Evolutionary conservation across 2,329 filamentous ascomycete genomes (phyloP), one percentile per base, ranked within the genome.

Genomic region (Cadophora malorum): DNA sequence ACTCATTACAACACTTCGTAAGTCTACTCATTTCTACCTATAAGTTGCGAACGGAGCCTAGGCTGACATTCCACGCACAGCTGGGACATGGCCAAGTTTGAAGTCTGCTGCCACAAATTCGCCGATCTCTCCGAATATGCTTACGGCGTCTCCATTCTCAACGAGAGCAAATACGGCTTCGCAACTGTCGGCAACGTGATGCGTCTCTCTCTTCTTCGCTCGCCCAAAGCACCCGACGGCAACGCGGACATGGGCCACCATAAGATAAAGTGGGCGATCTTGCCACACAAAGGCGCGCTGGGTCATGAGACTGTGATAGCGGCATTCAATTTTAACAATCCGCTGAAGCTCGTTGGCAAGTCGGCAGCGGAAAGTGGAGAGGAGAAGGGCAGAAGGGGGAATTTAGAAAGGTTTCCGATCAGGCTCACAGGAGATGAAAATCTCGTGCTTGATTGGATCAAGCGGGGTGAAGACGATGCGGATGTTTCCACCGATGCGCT

Each of bases 51-150:
- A n/a, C n/a, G n/a, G n/a, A n/a, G n/a, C n/a, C n/a, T n/a, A n/a
- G n/a, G n/a, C n/a, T n/a, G n/a, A n/a, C n/a, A n/a, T n/a, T n/a
- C n/a, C n/a, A n/a, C n/a, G n/a, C n/a, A n/a, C 66, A 86, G 88
- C 73, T 97, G 94, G 94, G 94, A 97, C 77, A 97, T 97, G 94
- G 94, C 94, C 76, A 97, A 97, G 76, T 97, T 97, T 75, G 94
- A 97, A 82, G 94, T 97, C 63, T 97, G 94, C 84, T 95, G 92
- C 79, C 94, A 97, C 83, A 95, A 94, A 78, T 97, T 93, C 83
- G 94, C 94, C 12, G 94, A 97, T 79, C 82, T 97, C 28, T 95
- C 91, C 0, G 94, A 97, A 79, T 85, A 92, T 76, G 91, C 90
- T 63, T 97, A 97, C 74, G 94, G 94, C 71, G 93, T 98, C 9